A percentile compares a stretch with the other conserved stretches of the same genome.
Conservation (phyloP, 345 rosid genomes). For the Psidium guajava region DNA sequence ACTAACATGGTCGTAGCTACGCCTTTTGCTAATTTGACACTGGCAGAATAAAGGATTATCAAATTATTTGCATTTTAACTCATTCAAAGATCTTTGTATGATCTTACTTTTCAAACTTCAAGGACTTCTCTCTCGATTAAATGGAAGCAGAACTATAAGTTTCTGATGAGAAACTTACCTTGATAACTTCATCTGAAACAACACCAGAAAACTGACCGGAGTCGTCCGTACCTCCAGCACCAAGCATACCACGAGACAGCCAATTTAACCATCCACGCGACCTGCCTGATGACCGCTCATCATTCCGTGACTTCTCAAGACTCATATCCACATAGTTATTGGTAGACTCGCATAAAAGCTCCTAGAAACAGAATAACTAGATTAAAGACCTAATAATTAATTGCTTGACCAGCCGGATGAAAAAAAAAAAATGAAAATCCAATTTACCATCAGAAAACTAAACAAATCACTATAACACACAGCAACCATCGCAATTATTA, state of each 20-base stretch:
- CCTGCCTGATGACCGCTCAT: conserved; percentile 38
- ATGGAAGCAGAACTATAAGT: neutral
- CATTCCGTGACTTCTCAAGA: conserved; percentile 45
- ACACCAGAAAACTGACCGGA: conserved; percentile 89
- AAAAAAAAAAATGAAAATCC: neutral
- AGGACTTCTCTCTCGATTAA: neutral
- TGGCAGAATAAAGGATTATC: neutral
- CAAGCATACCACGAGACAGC: conserved; percentile 97
- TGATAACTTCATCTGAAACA: conserved; percentile 85
- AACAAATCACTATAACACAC: neutral
- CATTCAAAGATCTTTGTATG: neutral
- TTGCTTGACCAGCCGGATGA: neutral
- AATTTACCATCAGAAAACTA: neutral
- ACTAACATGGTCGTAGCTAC: neutral
- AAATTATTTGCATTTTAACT: neutral
- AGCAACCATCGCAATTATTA: neutral
- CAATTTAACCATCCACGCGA: conserved; percentile 94
- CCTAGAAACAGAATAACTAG: conserved; percentile 24
- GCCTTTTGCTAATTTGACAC: neutral
- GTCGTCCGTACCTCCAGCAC: conserved; percentile 96
- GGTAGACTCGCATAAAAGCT: conserved; percentile 29
- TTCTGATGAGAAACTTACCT: conserved; percentile 30
- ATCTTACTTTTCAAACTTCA: neutral
- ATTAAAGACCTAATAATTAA: neutral
- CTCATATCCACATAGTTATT: conserved; percentile 16